Evolutionary conservation across 805 yeast species (phyloP).

Genomic region (Candida taoyuanica): DNA sequence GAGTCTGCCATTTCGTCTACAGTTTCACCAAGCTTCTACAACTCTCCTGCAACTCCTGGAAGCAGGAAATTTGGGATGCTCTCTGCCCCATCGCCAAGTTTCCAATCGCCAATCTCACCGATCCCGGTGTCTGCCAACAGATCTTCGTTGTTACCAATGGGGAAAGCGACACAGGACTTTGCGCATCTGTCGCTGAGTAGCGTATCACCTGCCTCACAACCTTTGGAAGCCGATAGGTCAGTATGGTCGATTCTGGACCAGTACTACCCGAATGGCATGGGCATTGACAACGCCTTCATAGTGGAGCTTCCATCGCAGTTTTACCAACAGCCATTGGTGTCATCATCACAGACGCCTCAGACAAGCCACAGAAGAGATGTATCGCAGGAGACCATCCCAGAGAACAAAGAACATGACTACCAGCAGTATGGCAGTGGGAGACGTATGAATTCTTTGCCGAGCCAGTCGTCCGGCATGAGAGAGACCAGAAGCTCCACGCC

Average conservation of each 20-base stretch:
- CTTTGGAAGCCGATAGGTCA: constrained; percentile 55
- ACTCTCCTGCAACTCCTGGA: constrained; percentile 13
- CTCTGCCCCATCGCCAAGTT: constrained; percentile 6
- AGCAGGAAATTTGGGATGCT: constrained; percentile 8
- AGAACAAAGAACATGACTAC: constrained; percentile 23
- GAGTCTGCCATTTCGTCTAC: constrained; percentile 11
- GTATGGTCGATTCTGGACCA: constrained; percentile 56
- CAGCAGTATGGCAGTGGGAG: constrained; percentile 1
- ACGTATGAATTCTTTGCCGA: constrained; percentile 20
- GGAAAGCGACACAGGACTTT: constrained; percentile 11
- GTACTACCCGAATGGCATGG: constrained; percentile 65
- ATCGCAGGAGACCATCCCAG: constrained; percentile 22
- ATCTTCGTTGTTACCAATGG: constrained; percentile 16
- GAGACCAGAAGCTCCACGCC: constrained; percentile 13
- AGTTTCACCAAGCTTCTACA: constrained; percentile 7
- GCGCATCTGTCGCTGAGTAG: constrained; percentile 7
- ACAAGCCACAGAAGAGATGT: constrained; percentile 12
- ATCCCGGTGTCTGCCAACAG: constrained; percentile 22
- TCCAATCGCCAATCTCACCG: constrained; percentile 24
- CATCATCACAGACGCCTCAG: constrained; percentile 3
- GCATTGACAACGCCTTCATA: constrained; percentile 57
- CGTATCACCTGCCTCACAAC: constrained; percentile 18
- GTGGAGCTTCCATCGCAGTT: constrained; percentile 40
- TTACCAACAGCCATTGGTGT: constrained; percentile 4
- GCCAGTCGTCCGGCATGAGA: constrained; percentile 2